Evolutionary conservation across 2,329 filamentous ascomycete species (phyloP).

Genomic region (Hymenoscyphus albidus): DNA sequence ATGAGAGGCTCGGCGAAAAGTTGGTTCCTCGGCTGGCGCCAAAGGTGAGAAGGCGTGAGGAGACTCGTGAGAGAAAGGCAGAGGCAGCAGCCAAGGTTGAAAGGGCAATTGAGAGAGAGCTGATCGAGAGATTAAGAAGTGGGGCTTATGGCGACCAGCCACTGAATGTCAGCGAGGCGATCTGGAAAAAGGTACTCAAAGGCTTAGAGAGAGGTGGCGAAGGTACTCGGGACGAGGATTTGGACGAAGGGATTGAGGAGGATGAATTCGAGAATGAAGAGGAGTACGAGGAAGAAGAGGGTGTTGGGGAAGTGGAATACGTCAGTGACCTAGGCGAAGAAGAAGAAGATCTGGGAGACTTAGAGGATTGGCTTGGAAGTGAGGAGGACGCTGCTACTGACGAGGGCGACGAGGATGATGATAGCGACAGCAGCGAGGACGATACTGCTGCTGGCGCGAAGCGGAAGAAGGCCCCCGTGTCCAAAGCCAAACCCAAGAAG

Average conservation of each 20-base stretch:
- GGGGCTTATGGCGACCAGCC: slow-evolving; percentile 94
- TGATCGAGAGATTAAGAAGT: slow-evolving; percentile 85
- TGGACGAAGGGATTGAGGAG: slow-evolving; percentile 82
- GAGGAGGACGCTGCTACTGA: slow-evolving; percentile 46
- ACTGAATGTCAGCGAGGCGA: slow-evolving; percentile 87
- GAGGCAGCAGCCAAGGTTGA: slow-evolving; percentile 89
- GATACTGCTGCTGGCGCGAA: slow-evolving; percentile 54
- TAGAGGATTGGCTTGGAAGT: slow-evolving; percentile 90
- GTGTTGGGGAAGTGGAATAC: slow-evolving; percentile 78
- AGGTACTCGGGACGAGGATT: slow-evolving; percentile 76
- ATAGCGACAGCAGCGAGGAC: slow-evolving; percentile 48
- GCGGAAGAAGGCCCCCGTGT: slow-evolving; percentile 35
- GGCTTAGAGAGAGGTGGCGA: slow-evolving; percentile 86
- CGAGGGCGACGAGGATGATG: slow-evolving; percentile 52
- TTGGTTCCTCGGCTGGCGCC: slow-evolving; percentile 86
- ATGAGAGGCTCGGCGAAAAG: slow-evolving; percentile 83
- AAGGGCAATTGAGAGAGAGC: slow-evolving; percentile 88
- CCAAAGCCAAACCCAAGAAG: slow-evolving; percentile 41
- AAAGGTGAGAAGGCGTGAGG: slow-evolving; percentile 77
- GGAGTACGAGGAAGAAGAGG: slow-evolving; percentile 53
- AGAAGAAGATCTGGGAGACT: slow-evolving; percentile 71
- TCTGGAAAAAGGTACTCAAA: slow-evolving; percentile 96
- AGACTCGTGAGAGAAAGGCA: slow-evolving; percentile 71
- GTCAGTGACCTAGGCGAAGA: slow-evolving; percentile 87
- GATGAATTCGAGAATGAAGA: slow-evolving; percentile 39